phyloP scores from a whole-genome alignment of 768 basidiomycete species.

The Xanthoconium stramineum region DNA sequence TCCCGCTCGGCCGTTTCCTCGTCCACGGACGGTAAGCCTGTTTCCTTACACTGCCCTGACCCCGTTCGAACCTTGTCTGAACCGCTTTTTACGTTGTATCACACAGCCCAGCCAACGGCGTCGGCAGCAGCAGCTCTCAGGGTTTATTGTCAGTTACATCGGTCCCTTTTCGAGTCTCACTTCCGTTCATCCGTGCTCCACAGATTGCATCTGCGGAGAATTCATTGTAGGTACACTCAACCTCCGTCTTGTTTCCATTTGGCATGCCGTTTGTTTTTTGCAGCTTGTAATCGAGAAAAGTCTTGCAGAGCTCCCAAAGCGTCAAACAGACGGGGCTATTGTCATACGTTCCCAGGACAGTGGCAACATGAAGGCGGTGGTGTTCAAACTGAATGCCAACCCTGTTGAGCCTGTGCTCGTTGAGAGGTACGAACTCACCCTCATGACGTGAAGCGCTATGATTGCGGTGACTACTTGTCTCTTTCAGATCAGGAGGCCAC shows the following conservation, averaged over 20 bases:
- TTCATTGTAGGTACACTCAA: conserved; percentile 60
- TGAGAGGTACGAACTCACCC: conserved; percentile 57
- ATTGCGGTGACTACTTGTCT: conserved; percentile 11
- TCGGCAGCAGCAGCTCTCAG: conserved; percentile 74
- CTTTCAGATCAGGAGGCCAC: conserved; percentile 56
- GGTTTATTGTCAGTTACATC: conserved; percentile 66
- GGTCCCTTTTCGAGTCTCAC: conserved; percentile 5
- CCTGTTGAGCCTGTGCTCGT: conserved; percentile 67
- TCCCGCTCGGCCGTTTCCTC: conserved; percentile 87
- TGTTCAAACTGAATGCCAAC: conserved; percentile 86
- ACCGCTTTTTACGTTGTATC: too few relatives aligned
- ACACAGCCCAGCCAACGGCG: conserved; percentile 69
- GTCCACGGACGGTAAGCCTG: conserved; percentile 69
- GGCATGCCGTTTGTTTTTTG: neutral
- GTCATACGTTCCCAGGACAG: conserved; percentile 75
- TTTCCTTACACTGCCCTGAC: neutral
- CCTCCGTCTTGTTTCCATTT: neutral
- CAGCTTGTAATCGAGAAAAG: conserved; percentile 83
- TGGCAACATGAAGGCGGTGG: conserved; percentile 51
- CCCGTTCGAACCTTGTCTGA: neutral
- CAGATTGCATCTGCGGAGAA: conserved; percentile 87
- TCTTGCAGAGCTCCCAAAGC: conserved; percentile 62
- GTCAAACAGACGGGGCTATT: conserved; percentile 75
- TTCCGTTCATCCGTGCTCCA: conserved; percentile 12
- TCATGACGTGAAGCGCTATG: conserved; percentile 14